These are phyloP conservation scores for Parastagonospora nodorum DNA, from an alignment of 2,329 filamentous ascomycete species.

Conservation along the genomic window DNA sequence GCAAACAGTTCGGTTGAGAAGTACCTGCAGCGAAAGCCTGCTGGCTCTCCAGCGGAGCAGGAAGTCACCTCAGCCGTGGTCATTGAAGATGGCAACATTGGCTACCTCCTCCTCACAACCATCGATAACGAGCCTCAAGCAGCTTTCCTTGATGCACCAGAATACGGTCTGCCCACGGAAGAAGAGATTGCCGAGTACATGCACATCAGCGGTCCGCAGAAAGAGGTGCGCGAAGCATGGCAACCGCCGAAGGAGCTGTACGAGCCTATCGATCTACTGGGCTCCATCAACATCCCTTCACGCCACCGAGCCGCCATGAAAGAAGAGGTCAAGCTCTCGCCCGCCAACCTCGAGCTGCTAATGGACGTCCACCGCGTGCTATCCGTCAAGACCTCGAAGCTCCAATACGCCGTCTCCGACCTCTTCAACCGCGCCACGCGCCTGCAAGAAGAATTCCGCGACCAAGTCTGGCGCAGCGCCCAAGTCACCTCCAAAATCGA, in stretches of 20 bases:
- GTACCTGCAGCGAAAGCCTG: slow-evolving; percentile 48
- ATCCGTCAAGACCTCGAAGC: slow-evolving; percentile 69
- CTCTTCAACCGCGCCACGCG: slow-evolving; percentile 73
- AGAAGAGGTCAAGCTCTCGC: slow-evolving; percentile 71
- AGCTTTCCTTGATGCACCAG: slow-evolving; percentile 57
- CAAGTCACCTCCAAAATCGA: slow-evolving; percentile 71
- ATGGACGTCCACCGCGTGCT: slow-evolving; percentile 75
- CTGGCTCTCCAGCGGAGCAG: slow-evolving; percentile 16
- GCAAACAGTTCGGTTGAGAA: slow-evolving; percentile 55
- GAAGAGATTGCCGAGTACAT: slow-evolving; percentile 35
- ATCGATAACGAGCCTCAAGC: slow-evolving; percentile 56
- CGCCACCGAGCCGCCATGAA: slow-evolving; percentile 66
- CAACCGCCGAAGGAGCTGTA: slow-evolving; percentile 67
- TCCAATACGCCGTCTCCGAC: slow-evolving; percentile 73
- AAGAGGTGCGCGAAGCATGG: slow-evolving; percentile 68
- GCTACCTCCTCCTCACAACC: slow-evolving; percentile 61
- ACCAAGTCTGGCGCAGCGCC: slow-evolving; percentile 69
- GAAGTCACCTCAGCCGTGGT: slow-evolving; percentile 56
- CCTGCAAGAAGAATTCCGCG: slow-evolving; percentile 68
- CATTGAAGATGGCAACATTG: slow-evolving; percentile 61
- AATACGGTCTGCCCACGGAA: slow-evolving; percentile 32
- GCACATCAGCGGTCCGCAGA: slow-evolving; percentile 16
- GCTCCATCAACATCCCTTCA: slow-evolving; percentile 63
- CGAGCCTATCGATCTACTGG: slow-evolving; percentile 60
- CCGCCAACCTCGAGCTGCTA: slow-evolving; percentile 72